Percentiles rank a stretch among this genome's conserved stretches.
Evolutionary conservation across 257 asterid species (phyloP).

Genomic region (Solanum clarkiae): DNA sequence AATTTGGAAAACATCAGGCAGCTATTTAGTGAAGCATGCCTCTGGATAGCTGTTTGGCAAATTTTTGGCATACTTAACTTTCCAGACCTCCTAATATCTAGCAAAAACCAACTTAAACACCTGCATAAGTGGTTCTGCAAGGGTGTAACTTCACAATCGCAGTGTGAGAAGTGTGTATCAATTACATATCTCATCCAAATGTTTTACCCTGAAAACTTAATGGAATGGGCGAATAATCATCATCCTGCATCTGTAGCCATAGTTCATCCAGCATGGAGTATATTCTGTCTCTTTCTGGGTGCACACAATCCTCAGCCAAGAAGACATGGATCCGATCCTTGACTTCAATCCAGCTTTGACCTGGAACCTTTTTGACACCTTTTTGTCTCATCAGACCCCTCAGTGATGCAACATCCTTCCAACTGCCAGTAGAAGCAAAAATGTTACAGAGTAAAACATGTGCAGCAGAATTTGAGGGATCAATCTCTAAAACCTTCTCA

Average conservation of each 20-base stretch:
- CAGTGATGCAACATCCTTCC: conserved; percentile 45
- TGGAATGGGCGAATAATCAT: conserved; percentile 15
- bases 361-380: conserved; percentile 48
- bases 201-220: background rate
- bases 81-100: background rate
- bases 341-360: conserved; percentile 62
- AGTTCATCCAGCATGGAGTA: conserved; percentile 34
- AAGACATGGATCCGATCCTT: conserved; percentile 40
- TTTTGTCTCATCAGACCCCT: conserved; percentile 52
- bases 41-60: background rate
- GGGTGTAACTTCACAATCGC: background rate
- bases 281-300: conserved; percentile 35
- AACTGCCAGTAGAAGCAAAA: conserved; percentile 49
- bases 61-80: background rate
- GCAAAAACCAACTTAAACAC: background rate
- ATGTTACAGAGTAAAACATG: conserved; percentile 47
- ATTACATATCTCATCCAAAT: background rate
- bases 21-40: background rate
- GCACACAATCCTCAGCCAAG: conserved; percentile 51
- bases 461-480: conserved; percentile 50
- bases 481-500: conserved; percentile 43
- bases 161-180: background rate
- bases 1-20: background rate
- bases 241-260: conserved; percentile 50
- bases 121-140: background rate